Evolutionary conservation across 164 flowering plant species (phyloP), one percentile per base, ranked within the genome.

Genomic region (Nymphaea thermarum): DNA sequence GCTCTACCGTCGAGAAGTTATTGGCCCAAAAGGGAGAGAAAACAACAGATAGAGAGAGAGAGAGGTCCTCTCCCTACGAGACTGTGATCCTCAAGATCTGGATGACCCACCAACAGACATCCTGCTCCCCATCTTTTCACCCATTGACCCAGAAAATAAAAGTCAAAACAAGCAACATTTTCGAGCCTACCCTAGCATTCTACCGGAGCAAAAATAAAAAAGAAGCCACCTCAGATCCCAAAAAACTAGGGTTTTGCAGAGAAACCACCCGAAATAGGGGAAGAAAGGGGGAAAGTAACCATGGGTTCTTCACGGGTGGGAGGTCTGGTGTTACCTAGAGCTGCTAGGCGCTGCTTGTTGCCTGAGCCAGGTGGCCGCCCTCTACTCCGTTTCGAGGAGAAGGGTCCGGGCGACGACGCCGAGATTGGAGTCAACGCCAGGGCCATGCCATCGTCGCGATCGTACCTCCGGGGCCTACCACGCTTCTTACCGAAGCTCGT

Each of bases 391-490:
- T 82, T 85, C 2, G 74, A 41, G 62, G 76, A 73, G 73, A 71
- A 77, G 12, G 79, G 65, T 6, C 79, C 44, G 42, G 66, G 55
- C 4, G 74, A 60, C 3, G 78, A 63, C 25, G 73, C 43, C 45
- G 72, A 79, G 1, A 72, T 72, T 8, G 84, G 79, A 3, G 86
- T 76, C 2, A 79, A 41, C 4, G 80, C 43, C 44, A 65, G 14
- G 2, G 73, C 65, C 70, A 85, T 67, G 78, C 80, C 79, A 14
- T 87, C 92, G 18, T 87, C 92, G 0, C 87, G 72, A n/a, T 83
- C 90, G 65, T 88, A 92, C 74, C 88, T 92, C 68, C 96, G 83
- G 0, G 98, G 98, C 74, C 98, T 82, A 66, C 75, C 73, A n/a
- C 63, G 62, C 44, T 43, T 69, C 25, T 67, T 76, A 61, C 70